Base-by-base conservation (phyloP, 371 early-diverging fungal species). In the Lichtheimia hyalospora region DNA sequence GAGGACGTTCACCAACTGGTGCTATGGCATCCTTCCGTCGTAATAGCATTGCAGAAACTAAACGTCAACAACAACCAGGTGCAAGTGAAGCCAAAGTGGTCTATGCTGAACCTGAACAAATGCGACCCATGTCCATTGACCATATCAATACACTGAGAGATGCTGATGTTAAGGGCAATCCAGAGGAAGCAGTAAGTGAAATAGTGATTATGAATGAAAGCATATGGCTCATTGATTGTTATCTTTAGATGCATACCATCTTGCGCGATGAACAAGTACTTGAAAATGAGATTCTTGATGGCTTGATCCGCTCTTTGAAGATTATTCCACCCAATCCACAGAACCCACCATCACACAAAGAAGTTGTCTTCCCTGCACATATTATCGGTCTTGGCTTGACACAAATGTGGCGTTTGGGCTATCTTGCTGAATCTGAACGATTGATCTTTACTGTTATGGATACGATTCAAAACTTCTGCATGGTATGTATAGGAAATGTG, bases 321-420 rank as follows among this genome's bases (percentile, higher is more conserved):
- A 92, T 96, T 54, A 93, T 95, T 6, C 80, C 93, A 28, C 94
- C 94, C 39, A 91, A 88, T 65, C 73, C 91, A n/a, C 92, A 92
- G 57, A 84, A 89, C 16, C 80, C 89, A 28, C 94, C 92, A 21
- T 79, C 85, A 42, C 74, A 83, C 62, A 89, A 92, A 62, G 96
- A 96, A 67, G 85, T 96, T 23, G 82, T 97, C 66, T 96, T 95
- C 89, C 96, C 96, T 0, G 94, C 96, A 7, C 96, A 96, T 61
- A 73, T 95, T 60, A 95, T 96, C 57, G 94, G 96, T 21, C 67
- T 88, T 59, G 83, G 87, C 68, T 87, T 92, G 20, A 89, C 89
- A 23, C 92, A 96, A 75, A 88, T 95, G 90, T 89, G 94, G 85
- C 88, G 89, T 66, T 84, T 87, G 71, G 92, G 94, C 49, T 84